phyloP scores from a whole-genome alignment of 2,329 filamentous ascomycete genomes.

The Colletotrichum gloeosporioides region DNA sequence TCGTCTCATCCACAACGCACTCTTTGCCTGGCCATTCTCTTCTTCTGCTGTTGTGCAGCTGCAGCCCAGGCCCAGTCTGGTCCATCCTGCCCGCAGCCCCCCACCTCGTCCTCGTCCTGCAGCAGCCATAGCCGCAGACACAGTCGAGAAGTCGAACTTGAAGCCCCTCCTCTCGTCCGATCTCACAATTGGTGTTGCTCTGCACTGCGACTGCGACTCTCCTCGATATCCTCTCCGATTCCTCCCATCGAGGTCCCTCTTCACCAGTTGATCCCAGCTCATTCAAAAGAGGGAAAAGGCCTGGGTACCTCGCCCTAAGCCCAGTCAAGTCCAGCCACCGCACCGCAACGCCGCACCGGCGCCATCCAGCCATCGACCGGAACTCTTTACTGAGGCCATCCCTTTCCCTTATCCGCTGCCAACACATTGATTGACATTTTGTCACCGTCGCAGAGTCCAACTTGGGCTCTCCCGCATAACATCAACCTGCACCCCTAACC shows the following conservation, averaged over 20 bases:
- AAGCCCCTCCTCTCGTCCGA: neutral
- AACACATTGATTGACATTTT: conserved; percentile 15
- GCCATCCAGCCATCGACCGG: conserved; percentile 5
- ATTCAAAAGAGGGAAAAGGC: neutral
- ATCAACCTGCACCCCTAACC: conserved; percentile 3
- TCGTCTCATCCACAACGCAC: conserved; percentile 10
- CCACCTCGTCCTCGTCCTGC: neutral
- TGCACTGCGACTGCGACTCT: neutral
- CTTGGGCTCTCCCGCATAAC: conserved; percentile 2
- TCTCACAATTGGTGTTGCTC: neutral
- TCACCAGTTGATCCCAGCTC: neutral
- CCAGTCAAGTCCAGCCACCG: conserved; percentile 1
- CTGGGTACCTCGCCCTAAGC: neutral
- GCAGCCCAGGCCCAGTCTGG: neutral
- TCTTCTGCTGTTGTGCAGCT: neutral
- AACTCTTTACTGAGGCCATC: neutral
- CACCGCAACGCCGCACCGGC: neutral
- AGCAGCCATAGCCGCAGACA: neutral
- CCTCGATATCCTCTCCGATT: neutral
- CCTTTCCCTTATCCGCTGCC: conserved; percentile 2
- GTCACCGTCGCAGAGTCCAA: neutral
- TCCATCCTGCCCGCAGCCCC: neutral
- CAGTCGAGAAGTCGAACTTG: neutral
- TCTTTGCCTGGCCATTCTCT: neutral
- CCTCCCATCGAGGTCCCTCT: neutral